Base-by-base conservation (phyloP, 768 basidiomycete species). In the Dacryopinax primogenitus region DNA sequence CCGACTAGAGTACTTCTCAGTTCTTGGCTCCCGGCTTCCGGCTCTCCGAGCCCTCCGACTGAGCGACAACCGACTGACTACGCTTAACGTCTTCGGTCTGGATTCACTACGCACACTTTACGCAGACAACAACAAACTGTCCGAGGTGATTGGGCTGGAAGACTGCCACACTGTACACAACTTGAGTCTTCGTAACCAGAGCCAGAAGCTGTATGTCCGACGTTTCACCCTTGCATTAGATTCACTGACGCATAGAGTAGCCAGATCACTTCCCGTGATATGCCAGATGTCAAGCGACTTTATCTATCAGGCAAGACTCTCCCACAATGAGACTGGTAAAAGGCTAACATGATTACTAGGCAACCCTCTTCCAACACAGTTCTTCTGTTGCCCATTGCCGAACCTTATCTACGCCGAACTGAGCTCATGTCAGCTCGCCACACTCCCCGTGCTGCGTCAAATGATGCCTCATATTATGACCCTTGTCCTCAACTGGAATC, bases 401-500 rank as follows among this genome's bases (percentile, higher is more conserved):
- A 88, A 92, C 72, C 79, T 99, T 73, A 79, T 88, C 37, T 97
- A 98, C 79, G 79, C 98, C 73, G 96, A 99, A 77, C 79, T 89
- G 51, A 93, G 93, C 18, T 88, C 81, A 30, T 97, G 96, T 74
- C 83, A 88, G 67, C 78, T 98, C 68, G 86, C 84, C 35, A 70
- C 70, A 64, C 83, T 96, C 62, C 94, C 94, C n/a, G 71, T 74
- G 69, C 78, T 96, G 69, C 80, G 81, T 63, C 72, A 72, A 51
- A 76, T 88, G 64, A 77, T 86, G 61, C 95, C 96, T 33, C 96
- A 94, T 75, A 76, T 97, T 71, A 85, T 92, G 64, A 86, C 86
- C 66, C 78, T 98, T 76, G 97, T 97, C 79, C 83, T 97, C 69
- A 95, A 98, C 80, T 95, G 96, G 80, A 98, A 98, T 75, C 97